Conservation (phyloP, 768 basidiomycete species). For the Rhodotorula toruloides region DNA sequence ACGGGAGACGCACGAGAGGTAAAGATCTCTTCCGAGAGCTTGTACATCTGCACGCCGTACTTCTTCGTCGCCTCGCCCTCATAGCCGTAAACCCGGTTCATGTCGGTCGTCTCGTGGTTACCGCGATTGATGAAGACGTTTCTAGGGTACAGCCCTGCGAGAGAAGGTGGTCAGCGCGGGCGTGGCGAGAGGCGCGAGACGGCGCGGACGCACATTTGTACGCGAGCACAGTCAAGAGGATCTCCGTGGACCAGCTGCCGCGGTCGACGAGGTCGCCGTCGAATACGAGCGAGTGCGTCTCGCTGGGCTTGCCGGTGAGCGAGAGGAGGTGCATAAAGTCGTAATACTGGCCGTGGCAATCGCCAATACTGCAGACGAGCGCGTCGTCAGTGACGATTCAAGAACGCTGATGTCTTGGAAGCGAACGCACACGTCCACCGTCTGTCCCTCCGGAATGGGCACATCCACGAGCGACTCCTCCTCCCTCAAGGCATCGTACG, state of each 20-base stretch:
- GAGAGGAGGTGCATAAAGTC: slow-evolving; percentile 82
- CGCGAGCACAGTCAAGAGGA: slow-evolving; percentile 85
- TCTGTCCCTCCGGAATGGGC: slow-evolving; percentile 66
- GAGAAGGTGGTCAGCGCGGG: not conserved
- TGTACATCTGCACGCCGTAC: slow-evolving; percentile 50
- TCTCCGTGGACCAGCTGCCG: slow-evolving; percentile 91
- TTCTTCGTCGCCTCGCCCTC: slow-evolving; percentile 59
- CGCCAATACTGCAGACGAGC: slow-evolving; percentile 52
- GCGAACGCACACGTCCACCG: slow-evolving; percentile 58
- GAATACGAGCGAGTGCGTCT: slow-evolving; percentile 81
- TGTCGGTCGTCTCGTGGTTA: slow-evolving; percentile 93
- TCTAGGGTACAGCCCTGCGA: slow-evolving; percentile 78
- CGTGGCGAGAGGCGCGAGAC: not conserved
- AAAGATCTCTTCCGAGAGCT: slow-evolving; percentile 92
- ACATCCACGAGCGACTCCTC: slow-evolving; percentile 79
- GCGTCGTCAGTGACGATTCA: not conserved
- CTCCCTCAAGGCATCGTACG: slow-evolving; percentile 64
- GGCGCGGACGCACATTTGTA: slow-evolving; percentile 60
- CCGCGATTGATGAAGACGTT: slow-evolving; percentile 90
- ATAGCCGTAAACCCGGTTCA: slow-evolving; percentile 83
- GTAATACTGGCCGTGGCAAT: slow-evolving; percentile 95
- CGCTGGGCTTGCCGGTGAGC: slow-evolving; percentile 75
- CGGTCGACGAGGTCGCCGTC: slow-evolving; percentile 96
- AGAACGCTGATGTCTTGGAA: too few relatives aligned
- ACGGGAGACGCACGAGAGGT: slow-evolving; percentile 58